Evolutionary conservation across 768 basidiomycete species (phyloP).

Genomic region (Candolleomyces eurysporus): DNA sequence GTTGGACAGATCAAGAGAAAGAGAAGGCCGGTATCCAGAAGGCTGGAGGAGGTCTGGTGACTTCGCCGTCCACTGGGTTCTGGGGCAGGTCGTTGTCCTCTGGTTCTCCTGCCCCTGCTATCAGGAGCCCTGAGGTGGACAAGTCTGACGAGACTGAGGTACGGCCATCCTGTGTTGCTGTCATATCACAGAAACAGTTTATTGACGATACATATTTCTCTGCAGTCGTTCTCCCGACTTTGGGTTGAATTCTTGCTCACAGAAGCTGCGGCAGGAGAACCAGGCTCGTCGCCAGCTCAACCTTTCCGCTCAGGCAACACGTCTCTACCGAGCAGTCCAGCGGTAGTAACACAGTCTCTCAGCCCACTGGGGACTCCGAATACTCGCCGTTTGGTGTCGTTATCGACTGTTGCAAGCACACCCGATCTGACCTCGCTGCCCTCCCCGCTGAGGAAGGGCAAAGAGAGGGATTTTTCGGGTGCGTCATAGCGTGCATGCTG

Average conservation of each 20-base stretch:
- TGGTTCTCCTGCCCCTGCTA: slow-evolving; percentile 29
- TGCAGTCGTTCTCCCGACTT: slow-evolving; percentile 91
- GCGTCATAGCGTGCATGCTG: not conserved
- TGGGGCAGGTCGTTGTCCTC: slow-evolving; percentile 37
- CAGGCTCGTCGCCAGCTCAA: slow-evolving; percentile 22
- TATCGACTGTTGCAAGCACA: slow-evolving; percentile 29
- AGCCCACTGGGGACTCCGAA: slow-evolving; percentile 9
- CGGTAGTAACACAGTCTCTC: slow-evolving; percentile 12
- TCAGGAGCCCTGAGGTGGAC: slow-evolving; percentile 56
- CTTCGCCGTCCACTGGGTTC: slow-evolving; percentile 27
- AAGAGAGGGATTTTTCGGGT: slow-evolving; percentile 20
- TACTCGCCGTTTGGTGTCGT: slow-evolving; percentile 29
- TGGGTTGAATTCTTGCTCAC: slow-evolving; percentile 99
- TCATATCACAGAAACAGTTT: not conserved
- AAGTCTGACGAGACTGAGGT: slow-evolving; percentile 88
- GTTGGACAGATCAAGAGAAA: slow-evolving; percentile 88
- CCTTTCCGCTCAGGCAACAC: slow-evolving; percentile 24
- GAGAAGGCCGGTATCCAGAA: slow-evolving; percentile 84
- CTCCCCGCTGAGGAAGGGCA: slow-evolving; percentile 24
- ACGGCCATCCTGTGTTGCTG: slow-evolving; percentile 12
- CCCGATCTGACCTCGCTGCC: slow-evolving; percentile 27
- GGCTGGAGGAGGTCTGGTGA: not conserved
- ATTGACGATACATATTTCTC: not conserved
- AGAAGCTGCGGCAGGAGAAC: slow-evolving; percentile 55
- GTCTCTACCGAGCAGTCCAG: slow-evolving; percentile 35